Percentiles rank a stretch among this genome's conserved stretches.
These are phyloP conservation scores for Apiospora saccharicola DNA, from an alignment of 2,329 filamentous ascomycete genomes.

Conservation along the genomic window DNA sequence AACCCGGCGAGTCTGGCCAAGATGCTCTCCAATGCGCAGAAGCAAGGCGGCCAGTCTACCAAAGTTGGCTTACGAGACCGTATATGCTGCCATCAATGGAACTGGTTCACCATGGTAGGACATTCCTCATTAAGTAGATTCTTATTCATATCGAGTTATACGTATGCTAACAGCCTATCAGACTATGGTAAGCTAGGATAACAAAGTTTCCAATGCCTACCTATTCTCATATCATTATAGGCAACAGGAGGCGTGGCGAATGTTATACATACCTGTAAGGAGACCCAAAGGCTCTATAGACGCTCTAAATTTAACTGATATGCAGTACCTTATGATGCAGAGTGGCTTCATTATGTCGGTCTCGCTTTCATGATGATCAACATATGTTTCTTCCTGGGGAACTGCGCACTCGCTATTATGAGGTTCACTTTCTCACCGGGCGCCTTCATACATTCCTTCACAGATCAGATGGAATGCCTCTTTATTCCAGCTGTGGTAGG, in stretches of 20 bases:
- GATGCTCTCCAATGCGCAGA: constrained; percentile 44
- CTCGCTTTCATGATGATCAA: constrained; percentile 70
- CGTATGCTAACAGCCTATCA: constrained; percentile 26
- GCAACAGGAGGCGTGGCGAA: constrained; percentile 65
- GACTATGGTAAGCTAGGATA: constrained; percentile 42
- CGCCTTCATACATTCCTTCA: constrained; percentile 74
- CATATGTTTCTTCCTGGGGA: constrained; percentile 66
- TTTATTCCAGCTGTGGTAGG: constrained; percentile 75
- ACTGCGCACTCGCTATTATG: constrained; percentile 69
- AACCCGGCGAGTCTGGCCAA: constrained; percentile 42
- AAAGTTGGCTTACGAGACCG: constrained; percentile 57
- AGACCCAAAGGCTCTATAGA: not conserved
- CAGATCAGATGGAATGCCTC: constrained; percentile 79
- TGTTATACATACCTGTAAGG: constrained; percentile 61
- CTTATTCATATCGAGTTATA: not conserved
- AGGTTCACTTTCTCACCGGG: constrained; percentile 75
- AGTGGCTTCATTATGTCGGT: constrained; percentile 66
- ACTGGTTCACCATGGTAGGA: constrained; percentile 73
- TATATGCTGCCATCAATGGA: constrained; percentile 69
- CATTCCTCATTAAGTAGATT: not conserved
- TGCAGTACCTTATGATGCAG: constrained; percentile 59
- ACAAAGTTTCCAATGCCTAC: not conserved
- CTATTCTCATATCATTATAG: constrained; percentile 40
- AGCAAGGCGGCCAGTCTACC: constrained; percentile 31
- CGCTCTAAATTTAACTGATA: constrained; percentile 27